A percentile compares a stretch with the other conserved stretches of the same genome.
phyloP scores from a whole-genome alignment of 495 filamentous ascomycete genomes.

The Neurospora tetraspora region DNA sequence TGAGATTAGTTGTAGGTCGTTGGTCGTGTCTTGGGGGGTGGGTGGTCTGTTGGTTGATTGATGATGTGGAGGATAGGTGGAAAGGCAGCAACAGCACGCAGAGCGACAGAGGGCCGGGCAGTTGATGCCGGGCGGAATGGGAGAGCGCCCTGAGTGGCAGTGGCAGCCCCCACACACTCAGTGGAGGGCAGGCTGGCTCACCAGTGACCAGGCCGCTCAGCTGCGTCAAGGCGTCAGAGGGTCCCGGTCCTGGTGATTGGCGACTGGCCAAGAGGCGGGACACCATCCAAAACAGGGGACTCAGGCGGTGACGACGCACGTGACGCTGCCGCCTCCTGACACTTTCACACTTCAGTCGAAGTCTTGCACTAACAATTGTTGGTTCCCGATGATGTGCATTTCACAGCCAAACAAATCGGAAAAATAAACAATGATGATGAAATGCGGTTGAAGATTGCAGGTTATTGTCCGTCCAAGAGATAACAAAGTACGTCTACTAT shows the following conservation, averaged over 20 bases:
- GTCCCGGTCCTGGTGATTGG: constrained; percentile 11
- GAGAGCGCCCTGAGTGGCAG: constrained; percentile 2
- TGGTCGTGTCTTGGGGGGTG: background rate
- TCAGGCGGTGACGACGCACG: constrained; percentile 1
- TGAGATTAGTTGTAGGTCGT: background rate
- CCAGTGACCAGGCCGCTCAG: background rate
- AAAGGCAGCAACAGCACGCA: background rate
- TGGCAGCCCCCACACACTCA: background rate
- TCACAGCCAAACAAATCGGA: background rate
- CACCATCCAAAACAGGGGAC: background rate
- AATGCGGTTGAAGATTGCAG: background rate
- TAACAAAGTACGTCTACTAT: background rate
- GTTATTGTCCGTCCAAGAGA: background rate
- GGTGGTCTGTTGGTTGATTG: constrained; percentile 7
- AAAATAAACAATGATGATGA: background rate
- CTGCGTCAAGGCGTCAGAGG: constrained; percentile 27
- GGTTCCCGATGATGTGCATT: background rate
- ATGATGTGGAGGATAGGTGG: constrained; percentile 20
- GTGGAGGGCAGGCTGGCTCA: background rate
- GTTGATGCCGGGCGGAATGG: constrained; percentile 10
- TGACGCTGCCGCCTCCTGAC: constrained; percentile 1
- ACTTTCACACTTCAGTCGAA: background rate
- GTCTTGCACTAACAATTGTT: background rate
- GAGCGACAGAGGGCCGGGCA: background rate
- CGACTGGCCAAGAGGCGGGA: background rate